A percentile compares a stretch with the other conserved stretches of the same genome.
phyloP scores from a whole-genome alignment of 2,329 filamentous ascomycete genomes.

The Diplodia corticola region DNA sequence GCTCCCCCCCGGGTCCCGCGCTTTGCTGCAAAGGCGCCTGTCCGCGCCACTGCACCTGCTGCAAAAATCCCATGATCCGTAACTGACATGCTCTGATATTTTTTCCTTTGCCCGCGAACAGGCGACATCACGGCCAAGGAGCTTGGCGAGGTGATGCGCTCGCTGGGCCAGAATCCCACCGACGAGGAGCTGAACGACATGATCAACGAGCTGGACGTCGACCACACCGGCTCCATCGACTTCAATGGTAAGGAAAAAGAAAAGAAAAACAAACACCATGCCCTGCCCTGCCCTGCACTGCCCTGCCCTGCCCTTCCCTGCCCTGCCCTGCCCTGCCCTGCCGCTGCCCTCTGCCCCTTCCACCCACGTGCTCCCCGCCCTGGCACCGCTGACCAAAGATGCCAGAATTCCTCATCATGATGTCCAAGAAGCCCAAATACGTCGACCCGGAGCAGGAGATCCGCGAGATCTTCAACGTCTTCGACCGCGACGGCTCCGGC shows the following conservation, averaged over 20 bases:
- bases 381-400: neutral
- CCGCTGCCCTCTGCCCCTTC: neutral
- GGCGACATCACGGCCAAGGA: slow-evolving; percentile 65
- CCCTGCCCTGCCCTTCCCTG: neutral
- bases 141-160: slow-evolving; percentile 64
- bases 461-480: slow-evolving; percentile 64
- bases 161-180: slow-evolving; percentile 63
- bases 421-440: slow-evolving; percentile 63
- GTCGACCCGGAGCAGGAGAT: slow-evolving; percentile 65
- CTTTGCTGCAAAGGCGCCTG: neutral
- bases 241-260: slow-evolving; percentile 53
- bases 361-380: slow-evolving; percentile 20
- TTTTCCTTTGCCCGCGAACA: slow-evolving; percentile 32
- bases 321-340: too few species aligned
- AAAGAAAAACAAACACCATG: neutral
- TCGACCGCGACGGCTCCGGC: slow-evolving; percentile 65
- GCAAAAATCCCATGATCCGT: neutral
- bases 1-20: neutral
- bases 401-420: slow-evolving; percentile 65
- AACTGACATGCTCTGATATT: neutral
- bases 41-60: neutral
- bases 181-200: slow-evolving; percentile 64
- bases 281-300: neutral
- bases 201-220: slow-evolving; percentile 65
- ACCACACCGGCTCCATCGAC: slow-evolving; percentile 66